These are phyloP conservation scores for Claviceps fusiformis DNA, from an alignment of 2,329 filamentous ascomycete genomes.

Conservation along the genomic window DNA sequence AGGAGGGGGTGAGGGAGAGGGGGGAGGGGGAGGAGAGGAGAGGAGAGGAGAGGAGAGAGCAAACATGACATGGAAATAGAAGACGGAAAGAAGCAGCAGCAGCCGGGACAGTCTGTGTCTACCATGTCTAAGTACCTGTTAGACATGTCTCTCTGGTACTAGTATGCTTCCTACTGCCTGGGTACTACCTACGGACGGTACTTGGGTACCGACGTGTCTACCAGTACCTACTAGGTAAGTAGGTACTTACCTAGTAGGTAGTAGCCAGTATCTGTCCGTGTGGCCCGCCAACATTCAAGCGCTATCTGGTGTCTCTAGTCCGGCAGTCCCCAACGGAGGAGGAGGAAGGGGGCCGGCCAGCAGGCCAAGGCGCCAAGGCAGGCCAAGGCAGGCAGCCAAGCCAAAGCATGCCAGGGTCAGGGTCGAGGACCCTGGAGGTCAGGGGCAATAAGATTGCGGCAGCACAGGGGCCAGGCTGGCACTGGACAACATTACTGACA, in stretches of 20 bases:
- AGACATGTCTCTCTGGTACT: too few species aligned
- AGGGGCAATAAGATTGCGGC: neutral
- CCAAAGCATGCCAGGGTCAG: neutral
- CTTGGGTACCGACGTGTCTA: too few species aligned
- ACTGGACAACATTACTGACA: neutral
- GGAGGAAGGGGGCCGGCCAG: too few species aligned
- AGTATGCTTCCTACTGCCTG: too few species aligned
- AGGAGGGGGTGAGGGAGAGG: neutral
- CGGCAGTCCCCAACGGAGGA: neutral
- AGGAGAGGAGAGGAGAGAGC: neutral
- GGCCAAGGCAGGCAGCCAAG: neutral
- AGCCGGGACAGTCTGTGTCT: neutral
- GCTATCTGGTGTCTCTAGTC: too few species aligned
- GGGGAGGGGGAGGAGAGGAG: neutral
- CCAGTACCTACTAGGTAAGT: too few species aligned
- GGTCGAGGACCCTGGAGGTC: neutral
- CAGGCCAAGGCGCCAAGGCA: neutral
- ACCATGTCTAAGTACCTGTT: too few species aligned
- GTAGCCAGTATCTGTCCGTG: too few species aligned
- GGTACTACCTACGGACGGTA: too few species aligned
- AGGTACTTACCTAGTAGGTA: too few species aligned
- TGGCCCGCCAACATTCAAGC: too few species aligned
- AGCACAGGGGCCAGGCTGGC: neutral
- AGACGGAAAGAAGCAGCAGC: neutral
- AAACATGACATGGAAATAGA: neutral